Evolutionary conservation across 345 rosid species (phyloP), one percentile per base, ranked within the genome.

Genomic region (Dipteronia sinensis): DNA sequence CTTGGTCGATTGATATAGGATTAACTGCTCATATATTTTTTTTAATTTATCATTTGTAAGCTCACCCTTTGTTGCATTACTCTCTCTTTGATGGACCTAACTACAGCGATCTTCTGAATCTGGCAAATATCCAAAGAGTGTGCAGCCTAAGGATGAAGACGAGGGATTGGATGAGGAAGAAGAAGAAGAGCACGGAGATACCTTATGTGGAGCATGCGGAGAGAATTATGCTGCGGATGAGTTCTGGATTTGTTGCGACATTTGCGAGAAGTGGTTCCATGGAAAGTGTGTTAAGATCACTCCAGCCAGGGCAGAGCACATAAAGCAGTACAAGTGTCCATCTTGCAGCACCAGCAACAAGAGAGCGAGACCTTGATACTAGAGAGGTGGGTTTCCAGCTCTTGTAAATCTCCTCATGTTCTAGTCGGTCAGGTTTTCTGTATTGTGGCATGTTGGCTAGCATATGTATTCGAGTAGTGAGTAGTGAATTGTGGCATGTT

Each of bases 251-350:
- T 87, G 91, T 67, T 93, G 98, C 5, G 98, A 93, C 79, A 72
- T 85, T 27, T 93, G 98, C 34, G 98, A 93, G 85, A 88, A 83
- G 82, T 93, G 98, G 98, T 93, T 93, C 81, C 97, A 92, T 46
- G 97, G 97, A 16, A 85, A 85, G 82, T 93, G 98, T 56, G 96
- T 93, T 72, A 93, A 93, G 87, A 87, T 93, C 31, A 93, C 98
- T 59, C 94, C 98, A 20, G 91, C 98, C 46, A 88, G 83, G 78
- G 98, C 98, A 10, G 93, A 91, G 87, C 96, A 91, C 74, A 93
- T 93, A 79, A 89, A 91, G 86, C 94, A 89, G 62, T 91, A 91
- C 89, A 91, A 91, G 73, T 93, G 98, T 81, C 93, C 98, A 19
- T 80, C 93, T n/a, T 93, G 98, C 89, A 93, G 85, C 46, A 42